Base-by-base conservation (phyloP, 2,329 filamentous ascomycete species). In the Diplodia seriata region DNA sequence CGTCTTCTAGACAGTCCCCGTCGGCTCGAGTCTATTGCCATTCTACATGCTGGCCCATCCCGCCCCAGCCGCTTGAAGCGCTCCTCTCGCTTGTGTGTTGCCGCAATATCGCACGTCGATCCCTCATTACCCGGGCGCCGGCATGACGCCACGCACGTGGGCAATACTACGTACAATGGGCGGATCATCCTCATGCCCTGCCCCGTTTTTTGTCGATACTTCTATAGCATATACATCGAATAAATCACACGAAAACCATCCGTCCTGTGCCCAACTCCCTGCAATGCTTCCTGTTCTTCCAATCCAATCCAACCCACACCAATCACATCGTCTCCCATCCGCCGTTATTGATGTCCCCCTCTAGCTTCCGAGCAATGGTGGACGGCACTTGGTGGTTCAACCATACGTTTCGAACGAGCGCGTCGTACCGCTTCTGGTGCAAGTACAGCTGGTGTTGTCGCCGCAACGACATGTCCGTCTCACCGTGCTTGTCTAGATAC, bases 311-410 rank as follows among this genome's bases (percentile, higher is more conserved):
- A 47, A 1, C 31, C 14, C 33, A 55, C 15, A 36, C n/a, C 11
- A 47, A n/a, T 75, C 68, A 85, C 71, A 85, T 72, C 40, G 83
- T 97, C 82, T 99, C 95, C 95, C 95, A 99, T 0, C 95, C 95
- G 0, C 95, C 95, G 74, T 93, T 97, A 76, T 99, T 99, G 54
- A 97, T 93, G 78, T 99, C 95, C 15, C 92, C 91, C 82, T 99
- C 95, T 72, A 99, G 80, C 79, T 93, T 94, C 72, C 95, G 86
- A 71, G 91, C 92, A 76, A 99, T 97, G 56, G 93, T 89, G 72
- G 91, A 96, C 43, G 94, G 94, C 33, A 99, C 88, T 4, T 91
- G 90, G 74, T 97, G 93, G 61, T 89, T 87, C 69, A 98, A 83
- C 90, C 96, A 97, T 53, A 94, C 89, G 72, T 90, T 92, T 62